Percentiles rank a stretch among this genome's conserved stretches.
phyloP scores from a whole-genome alignment of 2,329 filamentous ascomycete species.

The Cladosporium colombiae region DNA sequence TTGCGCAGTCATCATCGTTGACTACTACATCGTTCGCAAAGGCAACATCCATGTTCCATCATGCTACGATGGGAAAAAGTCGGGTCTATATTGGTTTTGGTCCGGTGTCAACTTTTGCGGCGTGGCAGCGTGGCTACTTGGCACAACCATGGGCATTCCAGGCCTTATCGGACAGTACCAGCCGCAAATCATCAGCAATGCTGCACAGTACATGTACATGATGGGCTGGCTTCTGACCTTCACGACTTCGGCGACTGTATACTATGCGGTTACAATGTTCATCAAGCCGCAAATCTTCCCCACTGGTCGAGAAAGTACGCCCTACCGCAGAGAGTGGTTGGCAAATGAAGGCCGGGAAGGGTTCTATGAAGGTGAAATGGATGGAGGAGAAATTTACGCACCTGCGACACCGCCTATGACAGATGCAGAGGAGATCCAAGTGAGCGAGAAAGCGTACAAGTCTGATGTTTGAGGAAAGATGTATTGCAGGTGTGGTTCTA shows the following conservation, averaged over 20 bases:
- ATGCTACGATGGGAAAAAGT: slow-evolving; percentile 34
- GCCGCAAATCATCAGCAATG: slow-evolving; percentile 19
- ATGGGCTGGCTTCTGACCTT: slow-evolving; percentile 21
- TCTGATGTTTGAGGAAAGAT: neutral
- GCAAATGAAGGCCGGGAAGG: slow-evolving; percentile 21
- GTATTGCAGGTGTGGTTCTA: neutral
- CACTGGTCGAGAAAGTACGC: slow-evolving; percentile 13
- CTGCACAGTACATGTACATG: slow-evolving; percentile 18
- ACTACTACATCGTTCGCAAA: slow-evolving; percentile 44
- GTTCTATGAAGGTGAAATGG: slow-evolving; percentile 19
- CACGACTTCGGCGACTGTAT: slow-evolving; percentile 16
- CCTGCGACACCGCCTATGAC: slow-evolving; percentile 20
- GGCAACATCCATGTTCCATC: slow-evolving; percentile 46
- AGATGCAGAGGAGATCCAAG: slow-evolving; percentile 11
- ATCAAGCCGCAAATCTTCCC: slow-evolving; percentile 21
- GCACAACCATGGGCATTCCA: slow-evolving; percentile 21
- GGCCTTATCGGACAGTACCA: slow-evolving; percentile 22
- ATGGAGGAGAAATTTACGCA: slow-evolving; percentile 15
- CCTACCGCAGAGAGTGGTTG: slow-evolving; percentile 20
- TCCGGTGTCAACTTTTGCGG: slow-evolving; percentile 17
- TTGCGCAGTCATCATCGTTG: slow-evolving; percentile 42
- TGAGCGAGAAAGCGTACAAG: slow-evolving; percentile 14
- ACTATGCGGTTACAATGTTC: slow-evolving; percentile 5
- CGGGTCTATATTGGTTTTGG: slow-evolving; percentile 18
- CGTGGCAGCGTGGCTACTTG: slow-evolving; percentile 18